Conservation (phyloP, 129 eudicot species). For the Chrysanthemum makinoi region DNA sequence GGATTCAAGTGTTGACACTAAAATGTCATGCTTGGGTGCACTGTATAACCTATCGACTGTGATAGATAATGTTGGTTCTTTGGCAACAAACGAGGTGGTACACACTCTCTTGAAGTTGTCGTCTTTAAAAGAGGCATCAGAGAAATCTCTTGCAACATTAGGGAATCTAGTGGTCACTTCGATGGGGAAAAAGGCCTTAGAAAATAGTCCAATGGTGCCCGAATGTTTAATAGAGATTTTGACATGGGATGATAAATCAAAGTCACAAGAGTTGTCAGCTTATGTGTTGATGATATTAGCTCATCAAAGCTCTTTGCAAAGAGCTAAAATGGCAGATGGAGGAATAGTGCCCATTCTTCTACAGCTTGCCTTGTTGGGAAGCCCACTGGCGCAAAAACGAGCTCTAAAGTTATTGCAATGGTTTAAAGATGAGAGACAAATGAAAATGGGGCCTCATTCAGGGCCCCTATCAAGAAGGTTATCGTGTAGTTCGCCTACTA, state of each 20-base stretch:
- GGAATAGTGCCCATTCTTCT: conserved; percentile 89
- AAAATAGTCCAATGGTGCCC: conserved; percentile 56
- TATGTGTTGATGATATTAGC: conserved; percentile 86
- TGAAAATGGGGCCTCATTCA: conserved; percentile 73
- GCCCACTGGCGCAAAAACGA: conserved; percentile 72
- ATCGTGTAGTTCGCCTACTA: conserved; percentile 46
- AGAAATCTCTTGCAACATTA: conserved; percentile 73
- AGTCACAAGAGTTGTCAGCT: conserved; percentile 72
- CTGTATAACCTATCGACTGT: conserved; percentile 68
- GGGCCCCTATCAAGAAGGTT: conserved; percentile 75
- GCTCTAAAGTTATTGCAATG: conserved; percentile 78
- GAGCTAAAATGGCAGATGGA: conserved; percentile 71
- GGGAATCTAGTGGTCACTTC: conserved; percentile 80
- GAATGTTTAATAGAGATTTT: conserved; percentile 69
- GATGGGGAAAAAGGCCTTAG: conserved; percentile 70
- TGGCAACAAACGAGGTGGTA: conserved; percentile 45
- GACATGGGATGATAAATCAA: conserved; percentile 71
- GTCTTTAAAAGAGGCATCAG: conserved; percentile 51
- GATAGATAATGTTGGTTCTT: conserved; percentile 54
- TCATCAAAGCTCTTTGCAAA: conserved; percentile 77
- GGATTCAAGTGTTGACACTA: conserved; percentile 48
- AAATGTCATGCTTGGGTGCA: conserved; percentile 54
- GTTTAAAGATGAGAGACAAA: conserved; percentile 87
- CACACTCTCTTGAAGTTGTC: conserved; percentile 48
- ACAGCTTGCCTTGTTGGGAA: conserved; percentile 75